These are phyloP conservation scores for Aspergillus mulundensis DNA, from an alignment of 495 filamentous ascomycete genomes.

Conservation along the genomic window DNA sequence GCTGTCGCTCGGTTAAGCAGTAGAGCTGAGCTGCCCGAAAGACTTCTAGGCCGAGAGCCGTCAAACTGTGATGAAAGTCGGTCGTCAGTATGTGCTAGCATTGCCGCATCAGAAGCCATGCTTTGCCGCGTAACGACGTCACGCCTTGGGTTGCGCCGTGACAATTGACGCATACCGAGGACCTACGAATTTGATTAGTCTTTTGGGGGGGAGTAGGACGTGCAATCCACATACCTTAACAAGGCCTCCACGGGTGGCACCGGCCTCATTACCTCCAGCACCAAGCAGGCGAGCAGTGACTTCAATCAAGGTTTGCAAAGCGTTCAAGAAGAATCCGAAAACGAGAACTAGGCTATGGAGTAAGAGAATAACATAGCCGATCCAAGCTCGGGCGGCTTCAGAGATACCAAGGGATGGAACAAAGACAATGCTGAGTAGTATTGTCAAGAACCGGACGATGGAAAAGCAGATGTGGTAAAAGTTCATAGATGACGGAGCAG, in stretches of 20 bases:
- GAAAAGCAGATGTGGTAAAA: slow-evolving; percentile 85
- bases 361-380: slow-evolving; percentile 87
- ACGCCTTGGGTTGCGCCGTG: slow-evolving; percentile 63
- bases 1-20: slow-evolving; percentile 56
- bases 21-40: slow-evolving; percentile 78
- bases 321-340: slow-evolving; percentile 91
- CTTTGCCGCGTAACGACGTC: slow-evolving; percentile 63
- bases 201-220: not conserved
- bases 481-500: slow-evolving; percentile 95
- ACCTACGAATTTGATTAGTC: slow-evolving; percentile 39
- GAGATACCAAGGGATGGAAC: slow-evolving; percentile 73
- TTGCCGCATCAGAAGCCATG: slow-evolving; percentile 74
- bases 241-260: slow-evolving; percentile 79
- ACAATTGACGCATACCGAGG: slow-evolving; percentile 89
- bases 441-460: slow-evolving; percentile 67
- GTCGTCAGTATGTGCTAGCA: slow-evolving; percentile 62
- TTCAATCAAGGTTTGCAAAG: slow-evolving; percentile 84
- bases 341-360: slow-evolving; percentile 83
- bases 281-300: slow-evolving; percentile 75
- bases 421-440: slow-evolving; percentile 84
- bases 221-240: slow-evolving; percentile 55
- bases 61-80: slow-evolving; percentile 64
- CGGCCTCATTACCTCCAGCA: slow-evolving; percentile 70
- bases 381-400: slow-evolving; percentile 81
- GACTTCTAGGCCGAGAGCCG: slow-evolving; percentile 66